Conservation (phyloP, 768 basidiomycete genomes). For the Suillus decipiens region DNA sequence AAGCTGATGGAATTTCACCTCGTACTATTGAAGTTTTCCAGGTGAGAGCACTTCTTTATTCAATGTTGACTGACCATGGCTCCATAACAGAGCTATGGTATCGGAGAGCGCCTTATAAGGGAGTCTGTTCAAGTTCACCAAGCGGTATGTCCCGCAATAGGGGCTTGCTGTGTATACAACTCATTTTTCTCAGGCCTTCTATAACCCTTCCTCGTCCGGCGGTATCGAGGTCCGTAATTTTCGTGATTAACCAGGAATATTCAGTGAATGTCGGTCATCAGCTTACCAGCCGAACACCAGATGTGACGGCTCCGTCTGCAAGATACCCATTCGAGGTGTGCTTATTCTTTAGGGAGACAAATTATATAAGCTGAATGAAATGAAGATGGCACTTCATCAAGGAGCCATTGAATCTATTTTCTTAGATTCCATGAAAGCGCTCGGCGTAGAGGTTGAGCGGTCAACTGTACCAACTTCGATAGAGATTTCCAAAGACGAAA, state of each 20-base stretch:
- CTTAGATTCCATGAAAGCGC: constrained; percentile 33
- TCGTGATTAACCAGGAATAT: neutral
- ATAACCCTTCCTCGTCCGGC: constrained; percentile 62
- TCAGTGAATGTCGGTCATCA: constrained; percentile 25
- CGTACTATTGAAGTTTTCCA: constrained; percentile 46
- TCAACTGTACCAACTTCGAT: constrained; percentile 31
- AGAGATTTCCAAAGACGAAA: constrained; percentile 29
- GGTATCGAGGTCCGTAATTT: constrained; percentile 53
- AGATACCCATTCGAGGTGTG: constrained; percentile 71
- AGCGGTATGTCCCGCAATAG: constrained; percentile 46
- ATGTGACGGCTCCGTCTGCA: constrained; percentile 60
- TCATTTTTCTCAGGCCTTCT: constrained; percentile 59
- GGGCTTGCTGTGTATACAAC: neutral
- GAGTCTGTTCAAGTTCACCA: constrained; percentile 68
- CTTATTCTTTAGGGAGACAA: neutral
- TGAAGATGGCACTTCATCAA: constrained; percentile 35
- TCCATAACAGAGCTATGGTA: constrained; percentile 64
- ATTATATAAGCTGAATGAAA: constrained; percentile 1
- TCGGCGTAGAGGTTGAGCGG: constrained; percentile 35
- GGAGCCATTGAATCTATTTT: constrained; percentile 37
- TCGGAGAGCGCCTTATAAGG: constrained; percentile 59
- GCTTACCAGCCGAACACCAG: constrained; percentile 63
- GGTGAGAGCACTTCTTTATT: constrained; percentile 22
- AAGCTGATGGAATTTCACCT: constrained; percentile 31
- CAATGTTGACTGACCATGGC: neutral